Evolutionary conservation across 805 yeast species (phyloP).

Genomic region (Grigorovia yakushimaensis): DNA sequence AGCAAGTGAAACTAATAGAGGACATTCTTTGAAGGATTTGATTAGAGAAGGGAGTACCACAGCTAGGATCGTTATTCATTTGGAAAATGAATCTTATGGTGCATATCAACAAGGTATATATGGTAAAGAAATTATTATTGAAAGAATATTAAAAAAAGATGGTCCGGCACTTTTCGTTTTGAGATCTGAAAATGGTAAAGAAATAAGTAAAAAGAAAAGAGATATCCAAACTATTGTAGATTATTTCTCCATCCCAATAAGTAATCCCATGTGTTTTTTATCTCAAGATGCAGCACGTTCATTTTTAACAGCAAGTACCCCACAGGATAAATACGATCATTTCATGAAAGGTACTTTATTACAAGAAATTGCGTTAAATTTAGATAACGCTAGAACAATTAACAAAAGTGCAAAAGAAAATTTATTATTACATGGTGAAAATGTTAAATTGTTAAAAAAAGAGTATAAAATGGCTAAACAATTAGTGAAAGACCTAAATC

Average conservation of each 20-base stretch:
- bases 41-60: conserved; percentile 67
- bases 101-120: conserved; percentile 54
- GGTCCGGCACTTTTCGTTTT: conserved; percentile 47
- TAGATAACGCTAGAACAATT: conserved; percentile 33
- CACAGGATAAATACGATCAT: conserved; percentile 58
- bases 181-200: conserved; percentile 40
- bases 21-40: conserved; percentile 54
- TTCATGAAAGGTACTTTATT: conserved; percentile 76
- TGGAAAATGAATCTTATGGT: conserved; percentile 57
- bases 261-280: conserved; percentile 83
- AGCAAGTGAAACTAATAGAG: conserved; percentile 82
- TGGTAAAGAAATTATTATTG: conserved; percentile 63
- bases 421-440: conserved; percentile 32
- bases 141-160: conserved; percentile 49
- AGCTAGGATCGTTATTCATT: conserved; percentile 56
- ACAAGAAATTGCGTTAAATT: conserved; percentile 52
- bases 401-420: conserved; percentile 30
- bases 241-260: conserved; percentile 67
- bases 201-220: conserved; percentile 49
- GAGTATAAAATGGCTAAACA: conserved; percentile 36
- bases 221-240: conserved; percentile 61
- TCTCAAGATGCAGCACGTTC: conserved; percentile 93
- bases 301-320: conserved; percentile 69
- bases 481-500: conserved; percentile 31
- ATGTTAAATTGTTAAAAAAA: conserved; percentile 31